phyloP scores from a whole-genome alignment of 108 stramenopile species.

The Schizochytrium sp. region DNA sequence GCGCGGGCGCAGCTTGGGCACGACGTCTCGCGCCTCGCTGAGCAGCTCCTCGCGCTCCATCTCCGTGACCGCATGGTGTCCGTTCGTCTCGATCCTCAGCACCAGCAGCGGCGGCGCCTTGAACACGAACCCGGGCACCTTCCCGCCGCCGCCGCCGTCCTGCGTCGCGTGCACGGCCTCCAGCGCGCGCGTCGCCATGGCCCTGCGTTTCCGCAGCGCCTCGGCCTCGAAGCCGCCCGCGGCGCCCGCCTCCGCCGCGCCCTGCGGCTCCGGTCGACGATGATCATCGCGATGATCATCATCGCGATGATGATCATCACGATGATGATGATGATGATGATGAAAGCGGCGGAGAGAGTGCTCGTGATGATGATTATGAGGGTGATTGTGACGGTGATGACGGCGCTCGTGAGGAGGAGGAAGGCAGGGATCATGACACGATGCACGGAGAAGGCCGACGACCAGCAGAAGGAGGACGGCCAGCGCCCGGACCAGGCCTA shows the following conservation, averaged over 20 bases:
- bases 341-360: no score
- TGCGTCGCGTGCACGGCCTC: not conserved
- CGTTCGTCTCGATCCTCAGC: not conserved
- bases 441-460: no score
- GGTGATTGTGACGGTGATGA: no score
- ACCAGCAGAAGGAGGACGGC: no score
- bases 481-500: no score
- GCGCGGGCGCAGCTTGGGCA: not conserved
- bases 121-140: not conserved
- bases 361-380: no score
- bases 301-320: no score
- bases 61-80: not conserved
- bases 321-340: no score
- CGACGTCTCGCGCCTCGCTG: not conserved
- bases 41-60: not conserved
- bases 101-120: not conserved
- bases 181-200: not conserved
- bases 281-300: no score
- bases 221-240: not conserved
- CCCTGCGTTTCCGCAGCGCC: not conserved
- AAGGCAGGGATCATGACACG: no score
- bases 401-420: no score
- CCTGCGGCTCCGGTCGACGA: not conserved
- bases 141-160: not conserved
- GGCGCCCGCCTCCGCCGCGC: not conserved